phyloP scores from a whole-genome alignment of 164 flowering plant species.

The Pachysandra terminalis region DNA sequence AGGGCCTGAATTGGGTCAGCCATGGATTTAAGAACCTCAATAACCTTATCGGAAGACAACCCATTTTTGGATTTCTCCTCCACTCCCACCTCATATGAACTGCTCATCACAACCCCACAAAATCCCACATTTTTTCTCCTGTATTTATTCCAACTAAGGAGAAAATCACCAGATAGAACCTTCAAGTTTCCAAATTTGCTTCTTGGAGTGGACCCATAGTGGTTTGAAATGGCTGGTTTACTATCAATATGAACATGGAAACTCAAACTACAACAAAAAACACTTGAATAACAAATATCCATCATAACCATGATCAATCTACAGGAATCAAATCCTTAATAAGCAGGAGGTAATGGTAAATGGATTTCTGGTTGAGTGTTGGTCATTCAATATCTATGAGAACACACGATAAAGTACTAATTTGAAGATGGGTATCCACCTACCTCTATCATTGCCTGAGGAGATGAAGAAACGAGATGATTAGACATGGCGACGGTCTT shows the following conservation, averaged over 20 bases:
- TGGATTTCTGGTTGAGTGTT: not conserved
- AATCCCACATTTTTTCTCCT: constrained; percentile 28
- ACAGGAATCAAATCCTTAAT: not conserved
- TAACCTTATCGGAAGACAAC: constrained; percentile 47
- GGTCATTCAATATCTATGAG: no score
- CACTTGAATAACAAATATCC: constrained; percentile 30
- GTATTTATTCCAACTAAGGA: constrained; percentile 30
- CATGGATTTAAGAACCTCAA: constrained; percentile 46
- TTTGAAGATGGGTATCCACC: no score
- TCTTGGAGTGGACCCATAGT: constrained; percentile 19
- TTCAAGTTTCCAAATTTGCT: constrained; percentile 29
- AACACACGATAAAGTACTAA: no score
- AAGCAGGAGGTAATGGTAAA: not conserved
- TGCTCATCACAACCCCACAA: constrained; percentile 32
- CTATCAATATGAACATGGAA: constrained; percentile 17
- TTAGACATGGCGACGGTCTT: no score
- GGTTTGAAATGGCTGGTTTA: constrained; percentile 16
- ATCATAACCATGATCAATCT: constrained; percentile 32
- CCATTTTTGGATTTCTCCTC: constrained; percentile 20
- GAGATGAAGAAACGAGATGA: no score
- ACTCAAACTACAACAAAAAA: constrained; percentile 24
- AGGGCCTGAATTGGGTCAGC: constrained; percentile 49
- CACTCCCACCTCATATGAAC: constrained; percentile 20
- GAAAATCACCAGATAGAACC: constrained; percentile 25
- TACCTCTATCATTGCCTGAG: no score